These are phyloP conservation scores for Paspalum vaginatum DNA, from an alignment of 176 grass and related monocot species.

Conservation along the genomic window DNA sequence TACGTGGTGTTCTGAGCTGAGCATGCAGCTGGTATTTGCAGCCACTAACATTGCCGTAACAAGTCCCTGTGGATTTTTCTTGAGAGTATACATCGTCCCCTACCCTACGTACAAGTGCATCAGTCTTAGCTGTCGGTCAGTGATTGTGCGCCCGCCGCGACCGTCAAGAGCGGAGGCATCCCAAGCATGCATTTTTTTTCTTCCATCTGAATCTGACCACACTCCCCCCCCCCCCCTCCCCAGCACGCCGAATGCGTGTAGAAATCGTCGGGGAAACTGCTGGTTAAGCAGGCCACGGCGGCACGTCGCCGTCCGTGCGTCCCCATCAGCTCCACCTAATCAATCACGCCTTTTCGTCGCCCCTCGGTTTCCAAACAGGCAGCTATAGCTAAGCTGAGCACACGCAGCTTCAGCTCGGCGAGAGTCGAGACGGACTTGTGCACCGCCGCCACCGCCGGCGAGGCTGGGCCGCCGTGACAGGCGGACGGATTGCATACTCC, in stretches of 20 bases:
- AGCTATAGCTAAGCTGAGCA: not conserved
- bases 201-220: slow-evolving; percentile 22
- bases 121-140: not conserved
- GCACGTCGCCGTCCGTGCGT: too few relatives aligned
- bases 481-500: slow-evolving; percentile 26
- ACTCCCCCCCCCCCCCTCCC: too few relatives aligned
- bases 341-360: not conserved
- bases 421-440: too few relatives aligned
- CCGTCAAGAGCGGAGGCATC: slow-evolving; percentile 45
- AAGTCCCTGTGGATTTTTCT: not conserved
- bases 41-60: not conserved
- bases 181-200: not conserved
- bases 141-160: not conserved
- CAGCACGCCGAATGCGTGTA: slow-evolving; percentile 22
- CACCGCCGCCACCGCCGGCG: not conserved
- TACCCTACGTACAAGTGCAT: not conserved
- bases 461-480: slow-evolving; percentile 40
- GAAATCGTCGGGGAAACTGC: not conserved
- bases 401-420: too few relatives aligned
- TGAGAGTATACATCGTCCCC: not conserved
- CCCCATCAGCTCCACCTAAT: slow-evolving; percentile 40
- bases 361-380: not conserved
- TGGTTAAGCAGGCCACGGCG: not conserved
- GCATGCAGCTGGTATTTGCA: not conserved
- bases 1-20: not conserved